Conservation (phyloP, 768 basidiomycete genomes). For the Pilatotrama ljubarskyi region DNA sequence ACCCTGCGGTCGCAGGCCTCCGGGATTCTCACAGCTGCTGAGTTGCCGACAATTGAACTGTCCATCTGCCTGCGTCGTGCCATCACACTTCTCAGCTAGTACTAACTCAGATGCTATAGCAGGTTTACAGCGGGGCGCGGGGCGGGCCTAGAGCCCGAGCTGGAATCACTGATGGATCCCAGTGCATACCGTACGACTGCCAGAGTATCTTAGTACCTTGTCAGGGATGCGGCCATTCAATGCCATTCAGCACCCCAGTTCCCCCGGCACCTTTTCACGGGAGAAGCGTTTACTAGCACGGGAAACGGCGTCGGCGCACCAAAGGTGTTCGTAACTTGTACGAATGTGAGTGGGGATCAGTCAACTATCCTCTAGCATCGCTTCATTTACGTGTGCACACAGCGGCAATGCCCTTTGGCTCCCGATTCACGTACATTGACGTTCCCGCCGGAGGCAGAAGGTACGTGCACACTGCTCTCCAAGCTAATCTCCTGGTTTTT, state of each 20-base stretch:
- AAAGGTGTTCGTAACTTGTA: neutral
- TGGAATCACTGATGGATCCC: neutral
- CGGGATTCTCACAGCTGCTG: constrained; percentile 5
- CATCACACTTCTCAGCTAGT: constrained; percentile 5
- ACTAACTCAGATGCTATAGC: neutral
- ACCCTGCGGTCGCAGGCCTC: neutral
- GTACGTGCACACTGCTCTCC: neutral
- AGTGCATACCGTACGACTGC: neutral
- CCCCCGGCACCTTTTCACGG: neutral
- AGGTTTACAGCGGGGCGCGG: neutral
- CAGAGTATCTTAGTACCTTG: neutral
- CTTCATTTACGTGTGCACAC: constrained; percentile 1
- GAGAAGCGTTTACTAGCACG: constrained; percentile 12
- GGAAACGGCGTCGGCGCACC: neutral
- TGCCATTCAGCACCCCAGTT: neutral
- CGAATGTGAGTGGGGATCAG: neutral
- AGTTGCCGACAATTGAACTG: constrained; percentile 3
- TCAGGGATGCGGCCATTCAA: neutral
- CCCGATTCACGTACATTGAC: constrained; percentile 13
- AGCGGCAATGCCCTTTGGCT: neutral
- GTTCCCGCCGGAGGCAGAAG: neutral
- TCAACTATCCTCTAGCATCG: neutral
- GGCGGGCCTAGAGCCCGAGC: neutral
- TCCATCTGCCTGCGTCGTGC: neutral
- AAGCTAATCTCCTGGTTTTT: neutral